Base-by-base conservation (phyloP, 2,329 filamentous ascomycete genomes). In the Botrytis fragariae region DNA sequence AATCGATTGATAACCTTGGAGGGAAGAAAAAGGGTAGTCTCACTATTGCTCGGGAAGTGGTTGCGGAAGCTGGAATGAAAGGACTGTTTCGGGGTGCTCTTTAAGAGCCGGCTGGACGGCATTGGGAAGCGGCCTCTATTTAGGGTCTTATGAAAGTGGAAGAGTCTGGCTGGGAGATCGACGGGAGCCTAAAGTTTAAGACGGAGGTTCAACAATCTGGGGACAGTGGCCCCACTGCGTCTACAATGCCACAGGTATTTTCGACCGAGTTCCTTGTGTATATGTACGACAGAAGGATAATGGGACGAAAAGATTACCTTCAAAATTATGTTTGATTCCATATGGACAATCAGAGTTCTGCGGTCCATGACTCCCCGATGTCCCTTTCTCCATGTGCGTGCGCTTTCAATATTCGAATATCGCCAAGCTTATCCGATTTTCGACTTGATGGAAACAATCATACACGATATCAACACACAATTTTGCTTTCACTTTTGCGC, bases 91-190 rank as follows among this genome's bases (percentile, higher is more conserved):
- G 92, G 48, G 95, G 95, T 10, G 93, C 90, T 3, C 83, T 87
- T 83, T 97, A 77, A 88, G 95, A 74, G 90, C 88, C 14, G 87
- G 88, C 1, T 97, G 94, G 94, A 96, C 94, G 22, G 91, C 93
- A 71, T 76, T 97, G 8, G 93, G 94, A 0, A 92, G 92, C 80
- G 94, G 94, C 5, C 83, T 97, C 72, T 97, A 97, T 84, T 83
- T 97, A 60, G 93, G 93, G 37, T 91, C 92, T 61, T 97, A 97
- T 82, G 94, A 97, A 82, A 91, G 90, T 76, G 91, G 92, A 16
- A 90, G 93, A 79, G 84, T 88, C 57, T 93, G 89, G 85, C 81
- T 91, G 75, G 78, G 78, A 12, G 75, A 77, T 62, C 73, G 72
- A 71, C 76, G 70, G 22, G 72, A 73, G 63, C 51, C n/a, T 44